A percentile compares a stretch with the other conserved stretches of the same genome.
Evolutionary conservation across 306 rosid genomes (phyloP).

Genomic region (Astragalus membranaceus): DNA sequence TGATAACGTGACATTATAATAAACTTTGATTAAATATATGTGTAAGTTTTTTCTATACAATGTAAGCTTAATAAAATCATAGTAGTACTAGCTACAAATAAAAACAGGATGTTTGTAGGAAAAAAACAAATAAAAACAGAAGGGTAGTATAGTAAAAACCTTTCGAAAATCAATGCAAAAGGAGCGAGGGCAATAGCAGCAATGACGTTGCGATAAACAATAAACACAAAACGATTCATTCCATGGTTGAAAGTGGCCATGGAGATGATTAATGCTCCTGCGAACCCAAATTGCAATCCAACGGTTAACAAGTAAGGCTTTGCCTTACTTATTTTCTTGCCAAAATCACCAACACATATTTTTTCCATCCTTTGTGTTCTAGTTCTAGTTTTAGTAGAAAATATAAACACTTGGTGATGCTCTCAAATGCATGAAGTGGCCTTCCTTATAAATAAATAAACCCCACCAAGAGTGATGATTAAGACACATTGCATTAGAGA

Average conservation of each 20-base stretch:
- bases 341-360: not conserved
- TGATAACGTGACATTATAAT: too few relatives aligned
- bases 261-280: slow-evolving; percentile 49
- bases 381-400: not conserved
- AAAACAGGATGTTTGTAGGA: too few relatives aligned
- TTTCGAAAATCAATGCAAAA: slow-evolving; percentile 53
- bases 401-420: not conserved
- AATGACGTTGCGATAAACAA: slow-evolving; percentile 57
- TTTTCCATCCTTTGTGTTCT: not conserved
- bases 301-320: slow-evolving; percentile 54
- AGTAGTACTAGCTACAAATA: too few relatives aligned
- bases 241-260: slow-evolving; percentile 50
- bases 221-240: slow-evolving; percentile 56
- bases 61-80: too few relatives aligned
- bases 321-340: slow-evolving; percentile 23
- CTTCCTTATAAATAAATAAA: slow-evolving; percentile 19
- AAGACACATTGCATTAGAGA: slow-evolving; percentile 7
- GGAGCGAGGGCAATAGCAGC: slow-evolving; percentile 59
- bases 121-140: not conserved
- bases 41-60: too few relatives aligned
- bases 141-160: slow-evolving; percentile 21
- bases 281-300: slow-evolving; percentile 54
- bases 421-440: not conserved
- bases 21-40: too few relatives aligned
- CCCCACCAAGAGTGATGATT: slow-evolving; percentile 1